Evolutionary conservation across 1,139 yeast genomes (phyloP), one percentile per base, ranked within the genome.

Genomic region (Chernovozyma sophiae-reginae): DNA sequence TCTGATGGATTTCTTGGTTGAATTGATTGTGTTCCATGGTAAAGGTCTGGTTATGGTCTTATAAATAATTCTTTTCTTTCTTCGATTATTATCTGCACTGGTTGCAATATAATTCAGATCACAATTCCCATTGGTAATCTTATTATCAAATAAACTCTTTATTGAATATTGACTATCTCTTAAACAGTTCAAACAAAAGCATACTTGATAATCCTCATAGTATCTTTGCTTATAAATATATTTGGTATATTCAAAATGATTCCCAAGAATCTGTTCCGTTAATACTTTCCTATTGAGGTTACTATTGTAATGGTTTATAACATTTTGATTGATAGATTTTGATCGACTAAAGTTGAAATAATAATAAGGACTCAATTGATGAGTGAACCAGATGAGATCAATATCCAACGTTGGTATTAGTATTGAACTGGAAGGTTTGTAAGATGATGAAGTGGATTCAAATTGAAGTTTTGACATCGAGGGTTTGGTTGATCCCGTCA

Each of bases 301-400:
- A 22, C 30, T 37, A 24, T 37, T 34, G 25, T 37, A 32, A 18
- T 34, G 40, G 16, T 31, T 32, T 17, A 34, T 34, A 12, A 37
- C 34, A 26, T 23, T 25, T 26, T 19, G 27, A 11, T 14, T 13
- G 10, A 16, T 7, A 8, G 29, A 11, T 16, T 26, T 7, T 25
- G 29, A 13, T 24, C 31, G n/a, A n/a, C 38, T 31, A 11, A 28
- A 33, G 13, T 37, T 31, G 32, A 51, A 49, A 43, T 67, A 66
- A 19, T 44, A 44, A 15, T 32, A 36, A 30, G 58, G 52, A 3
- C 53, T 46, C 23, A 66, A 47, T 39, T 61, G 68, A 41, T 66
- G 70, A 7, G 72, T 65, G 38, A 62, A 70, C 72, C 72, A 66
- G 1, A 60, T 49, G 30, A 67, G 48, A 40, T 67, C 72, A 24